Evolutionary conservation across 2,329 filamentous ascomycete genomes (phyloP).

Genomic region (Daldinia sp.): DNA sequence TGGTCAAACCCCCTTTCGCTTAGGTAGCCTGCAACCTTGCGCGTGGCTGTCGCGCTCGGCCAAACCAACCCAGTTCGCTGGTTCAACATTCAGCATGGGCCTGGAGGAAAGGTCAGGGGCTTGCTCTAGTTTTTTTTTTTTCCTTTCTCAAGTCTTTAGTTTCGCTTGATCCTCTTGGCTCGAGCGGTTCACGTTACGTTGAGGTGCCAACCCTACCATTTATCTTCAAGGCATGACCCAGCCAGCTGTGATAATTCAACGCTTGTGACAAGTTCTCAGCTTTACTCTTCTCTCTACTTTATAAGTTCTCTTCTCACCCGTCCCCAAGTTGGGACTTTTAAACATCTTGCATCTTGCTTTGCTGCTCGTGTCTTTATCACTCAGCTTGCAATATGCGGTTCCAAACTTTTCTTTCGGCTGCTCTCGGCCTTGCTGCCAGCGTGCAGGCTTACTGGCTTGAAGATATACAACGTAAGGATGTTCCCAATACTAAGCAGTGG

Average conservation of each 20-base stretch:
- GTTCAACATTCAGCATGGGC: conserved; percentile 34
- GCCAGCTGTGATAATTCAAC: conserved; percentile 30
- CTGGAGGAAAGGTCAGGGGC: conserved; percentile 28
- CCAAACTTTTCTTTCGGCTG: conserved; percentile 48
- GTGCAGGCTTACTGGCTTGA: conserved; percentile 52
- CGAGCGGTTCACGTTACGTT: conserved; percentile 41
- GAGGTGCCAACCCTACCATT: conserved; percentile 23
- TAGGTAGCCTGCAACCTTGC: conserved; percentile 31
- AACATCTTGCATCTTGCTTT: conserved; percentile 23
- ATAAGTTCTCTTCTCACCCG: conserved; percentile 43
- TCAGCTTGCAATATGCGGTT: conserved; percentile 48
- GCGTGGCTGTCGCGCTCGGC: conserved; percentile 37
- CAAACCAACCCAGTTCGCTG: conserved; percentile 34
- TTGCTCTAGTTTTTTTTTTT: conserved; percentile 34
- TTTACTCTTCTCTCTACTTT: conserved; percentile 36
- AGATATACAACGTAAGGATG: conserved; percentile 46
- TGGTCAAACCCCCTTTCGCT: conserved; percentile 32
- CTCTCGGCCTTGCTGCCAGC: conserved; percentile 48
- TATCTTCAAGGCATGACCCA: conserved; percentile 35
- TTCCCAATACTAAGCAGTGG: not conserved
- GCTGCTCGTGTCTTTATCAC: conserved; percentile 29
- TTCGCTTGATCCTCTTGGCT: conserved; percentile 23
- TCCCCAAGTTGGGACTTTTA: conserved; percentile 35
- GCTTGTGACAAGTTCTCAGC: conserved; percentile 36
- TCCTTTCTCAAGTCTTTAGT: conserved; percentile 23